These are phyloP conservation scores for Penicillium palitans DNA, from an alignment of 2,329 filamentous ascomycete species.

Conservation along the genomic window DNA sequence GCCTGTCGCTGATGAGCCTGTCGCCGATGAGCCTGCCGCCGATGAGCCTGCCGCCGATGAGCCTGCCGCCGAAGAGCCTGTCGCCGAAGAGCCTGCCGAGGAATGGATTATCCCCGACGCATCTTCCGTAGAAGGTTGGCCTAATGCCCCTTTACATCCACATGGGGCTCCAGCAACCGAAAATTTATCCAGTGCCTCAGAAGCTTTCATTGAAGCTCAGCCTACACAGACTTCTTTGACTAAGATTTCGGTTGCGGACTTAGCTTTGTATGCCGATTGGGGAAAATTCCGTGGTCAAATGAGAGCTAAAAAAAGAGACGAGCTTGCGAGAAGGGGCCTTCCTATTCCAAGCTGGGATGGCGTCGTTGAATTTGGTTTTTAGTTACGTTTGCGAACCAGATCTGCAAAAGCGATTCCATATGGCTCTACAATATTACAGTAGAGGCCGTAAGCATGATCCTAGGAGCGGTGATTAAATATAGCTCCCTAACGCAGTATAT, in stretches of 20 bases:
- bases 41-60: not conserved
- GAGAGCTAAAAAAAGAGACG: not conserved
- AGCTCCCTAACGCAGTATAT: no score
- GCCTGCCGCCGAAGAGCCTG: not conserved
- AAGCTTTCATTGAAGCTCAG: not conserved
- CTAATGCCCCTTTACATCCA: not conserved
- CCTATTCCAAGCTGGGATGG: not conserved
- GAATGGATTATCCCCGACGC: not conserved
- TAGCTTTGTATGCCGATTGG: not conserved
- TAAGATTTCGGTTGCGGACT: not conserved
- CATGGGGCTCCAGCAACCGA: not conserved
- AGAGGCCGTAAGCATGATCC: no score
- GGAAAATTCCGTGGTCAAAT: not conserved
- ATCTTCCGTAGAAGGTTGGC: not conserved
- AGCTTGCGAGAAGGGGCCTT: not conserved
- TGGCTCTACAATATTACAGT: no score
- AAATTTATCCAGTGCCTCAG: not conserved
- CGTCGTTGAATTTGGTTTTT: no score
- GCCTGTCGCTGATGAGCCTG: not conserved
- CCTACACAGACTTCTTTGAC: not conserved
- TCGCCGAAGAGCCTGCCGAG: not conserved
- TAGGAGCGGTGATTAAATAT: no score
- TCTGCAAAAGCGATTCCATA: no score
- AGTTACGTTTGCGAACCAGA: no score
- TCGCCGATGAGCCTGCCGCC: not conserved